Evolutionary conservation across 768 basidiomycete genomes (phyloP), one percentile per base, ranked within the genome.

Genomic region (Tylopilus vinaceipallidus): DNA sequence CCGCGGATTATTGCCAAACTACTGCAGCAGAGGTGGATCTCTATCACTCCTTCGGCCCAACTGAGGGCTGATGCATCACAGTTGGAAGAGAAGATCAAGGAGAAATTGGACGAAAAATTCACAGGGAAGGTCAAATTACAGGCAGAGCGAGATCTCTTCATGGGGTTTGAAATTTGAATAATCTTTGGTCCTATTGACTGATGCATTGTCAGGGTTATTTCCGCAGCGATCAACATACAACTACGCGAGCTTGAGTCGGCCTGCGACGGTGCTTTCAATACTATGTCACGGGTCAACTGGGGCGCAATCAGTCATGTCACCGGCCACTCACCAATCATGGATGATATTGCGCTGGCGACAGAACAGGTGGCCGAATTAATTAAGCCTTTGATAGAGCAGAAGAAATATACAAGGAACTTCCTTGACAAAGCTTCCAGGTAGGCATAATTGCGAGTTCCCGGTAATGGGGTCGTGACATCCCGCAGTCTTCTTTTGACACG

Each of bases 1-100:
- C 97, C 0, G 95, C 95, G 1, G 95, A 98, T 63, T 99, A 98
- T 64, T 99, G 97, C 62, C 89, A 94, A 55, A 83, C 81, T 1
- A 99, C 95, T 3, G 91, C 95, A 1, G 62, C 83, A 17, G 92
- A 97, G 80, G 94, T 87, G 58, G 10, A 73, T 51, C 11, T 45
- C 27, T 2, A 30, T 41, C 17, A 12, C 8, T 33, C 9, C 30
- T 35, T 17, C 1, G 20, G 19, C 13, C 9, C 2, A 34, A 47
- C 29, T 17, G 26, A 47, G 36, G 17, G 26, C 42, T 53, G 11
- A 60, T 22, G 1, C 37, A 13, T 22, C 13, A 20, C 62, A 98
- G 92, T 78, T 99, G 24, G 97, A 98, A 63, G 92, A 95, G 58
- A 91, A 91, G 60, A 84, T 98, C 50, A 82, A 84, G 50, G 84